Conservation (phyloP, 148 eudicot species). For the Limonium bicolor region DNA sequence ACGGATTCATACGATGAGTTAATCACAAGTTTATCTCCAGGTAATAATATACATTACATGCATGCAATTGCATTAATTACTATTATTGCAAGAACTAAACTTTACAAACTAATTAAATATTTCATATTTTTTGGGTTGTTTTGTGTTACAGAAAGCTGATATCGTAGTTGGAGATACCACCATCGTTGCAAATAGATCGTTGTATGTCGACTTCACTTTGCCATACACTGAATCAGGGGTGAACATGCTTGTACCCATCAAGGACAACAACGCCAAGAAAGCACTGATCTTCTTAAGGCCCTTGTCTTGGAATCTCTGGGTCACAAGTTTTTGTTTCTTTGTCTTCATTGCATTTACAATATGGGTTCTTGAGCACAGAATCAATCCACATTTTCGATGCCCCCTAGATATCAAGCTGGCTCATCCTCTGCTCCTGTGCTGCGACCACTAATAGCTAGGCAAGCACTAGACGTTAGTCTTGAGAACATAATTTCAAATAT, state of each 20-base stretch:
- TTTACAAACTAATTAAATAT: not conserved
- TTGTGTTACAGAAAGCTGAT: slow-evolving; percentile 27
- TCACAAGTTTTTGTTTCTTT: slow-evolving; percentile 33
- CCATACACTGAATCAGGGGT: slow-evolving; percentile 65
- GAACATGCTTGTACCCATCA: slow-evolving; percentile 30
- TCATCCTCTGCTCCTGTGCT: too few relatives aligned
- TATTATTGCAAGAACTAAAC: too few relatives aligned
- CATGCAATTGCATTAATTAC: not conserved
- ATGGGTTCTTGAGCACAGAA: slow-evolving; percentile 63
- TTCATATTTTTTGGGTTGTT: not conserved
- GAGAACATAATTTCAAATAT: too few relatives aligned
- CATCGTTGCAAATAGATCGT: slow-evolving; percentile 33
- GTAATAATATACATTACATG: slow-evolving; percentile 4
- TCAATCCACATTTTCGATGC: slow-evolving; percentile 43
- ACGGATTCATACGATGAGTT: slow-evolving; percentile 16
- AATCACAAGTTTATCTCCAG: slow-evolving; percentile 16
- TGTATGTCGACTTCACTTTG: slow-evolving; percentile 37
- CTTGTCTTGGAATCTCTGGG: slow-evolving; percentile 43
- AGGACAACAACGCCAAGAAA: slow-evolving; percentile 25
- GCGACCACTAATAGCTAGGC: too few relatives aligned
- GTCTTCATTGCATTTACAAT: slow-evolving; percentile 51
- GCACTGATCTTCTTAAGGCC: slow-evolving; percentile 71
- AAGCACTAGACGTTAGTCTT: too few relatives aligned
- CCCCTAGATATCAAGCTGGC: slow-evolving; percentile 45
- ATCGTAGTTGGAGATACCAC: slow-evolving; percentile 53